Conservation (phyloP, 78 protist genomes). For the Dictyostelium firmibasis region DNA sequence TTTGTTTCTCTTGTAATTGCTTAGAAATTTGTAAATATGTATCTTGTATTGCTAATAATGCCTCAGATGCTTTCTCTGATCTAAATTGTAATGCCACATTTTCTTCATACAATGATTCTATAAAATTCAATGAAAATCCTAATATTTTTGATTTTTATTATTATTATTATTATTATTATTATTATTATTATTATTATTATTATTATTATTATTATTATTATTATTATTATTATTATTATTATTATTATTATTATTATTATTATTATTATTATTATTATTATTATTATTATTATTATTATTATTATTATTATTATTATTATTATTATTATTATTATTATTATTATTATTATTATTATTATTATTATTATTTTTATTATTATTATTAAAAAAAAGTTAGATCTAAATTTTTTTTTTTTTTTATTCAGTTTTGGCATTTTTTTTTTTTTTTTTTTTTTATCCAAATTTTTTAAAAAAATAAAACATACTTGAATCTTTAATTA, state of each 20-base stretch:
- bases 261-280: too few relatives aligned
- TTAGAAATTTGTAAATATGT: conserved; percentile 35
- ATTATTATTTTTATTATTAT: too few relatives aligned
- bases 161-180: neutral
- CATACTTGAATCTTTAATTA: conserved; percentile 67
- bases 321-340: neutral
- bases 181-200: neutral
- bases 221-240: neutral
- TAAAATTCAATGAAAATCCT: conserved; percentile 70
- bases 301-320: neutral
- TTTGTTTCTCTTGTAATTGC: conserved; percentile 58
- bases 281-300: neutral
- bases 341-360: neutral
- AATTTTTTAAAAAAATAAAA: neutral
- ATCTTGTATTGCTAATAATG: conserved; percentile 47
- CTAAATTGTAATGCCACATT: conserved; percentile 40
- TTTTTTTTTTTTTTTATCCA: neutral
- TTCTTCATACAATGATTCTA: conserved; percentile 68
- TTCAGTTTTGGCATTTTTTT: too few relatives aligned
- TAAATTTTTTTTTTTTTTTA: neutral
- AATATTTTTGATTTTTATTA: neutral
- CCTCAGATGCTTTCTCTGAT: conserved; percentile 55
- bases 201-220: neutral
- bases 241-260: neutral
- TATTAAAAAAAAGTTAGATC: too few relatives aligned